A percentile compares a stretch with the other conserved stretches of the same genome.
Evolutionary conservation across 345 rosid genomes (phyloP).

Genomic region (Gossypium bickii): DNA sequence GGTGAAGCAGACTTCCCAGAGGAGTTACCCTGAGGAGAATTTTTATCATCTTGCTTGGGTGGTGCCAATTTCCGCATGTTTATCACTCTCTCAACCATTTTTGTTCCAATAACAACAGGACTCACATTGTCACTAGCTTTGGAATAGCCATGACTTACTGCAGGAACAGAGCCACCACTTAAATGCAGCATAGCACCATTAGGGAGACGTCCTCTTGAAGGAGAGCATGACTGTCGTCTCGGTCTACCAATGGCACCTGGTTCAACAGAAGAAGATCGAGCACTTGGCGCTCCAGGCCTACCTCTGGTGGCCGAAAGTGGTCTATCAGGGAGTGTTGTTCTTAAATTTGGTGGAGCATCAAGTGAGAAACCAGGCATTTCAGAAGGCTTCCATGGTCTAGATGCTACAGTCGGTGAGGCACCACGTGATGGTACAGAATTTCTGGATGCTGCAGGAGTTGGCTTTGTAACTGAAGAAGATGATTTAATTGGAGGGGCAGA

Average conservation of each 20-base stretch:
- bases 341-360: conserved; percentile 94
- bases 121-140: conserved; percentile 69
- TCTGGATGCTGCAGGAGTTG: conserved; percentile 41
- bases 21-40: conserved; percentile 64
- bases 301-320: conserved; percentile 94
- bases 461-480: conserved; percentile 41
- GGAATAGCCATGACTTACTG: conserved; percentile 56
- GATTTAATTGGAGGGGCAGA: conserved; percentile 50
- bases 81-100: conserved; percentile 94
- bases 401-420: conserved; percentile 66
- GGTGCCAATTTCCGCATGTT: conserved; percentile 92
- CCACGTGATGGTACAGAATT: conserved; percentile 59
- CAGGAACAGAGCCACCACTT: conserved; percentile 95
- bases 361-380: conserved; percentile 96
- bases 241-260: conserved; percentile 63
- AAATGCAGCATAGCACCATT: conserved; percentile 47
- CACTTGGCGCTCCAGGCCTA: conserved; percentile 87
- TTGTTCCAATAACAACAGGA: conserved; percentile 80
- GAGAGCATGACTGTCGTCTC: conserved; percentile 94
- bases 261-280: conserved; percentile 85
- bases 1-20: conserved; percentile 85
- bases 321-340: conserved; percentile 79
- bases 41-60: conserved; percentile 73
- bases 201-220: conserved; percentile 76
- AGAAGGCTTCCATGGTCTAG: conserved; percentile 97